Evolutionary conservation across 768 basidiomycete genomes (phyloP), one percentile per base, ranked within the genome.

Genomic region (Auriculariales sp.): DNA sequence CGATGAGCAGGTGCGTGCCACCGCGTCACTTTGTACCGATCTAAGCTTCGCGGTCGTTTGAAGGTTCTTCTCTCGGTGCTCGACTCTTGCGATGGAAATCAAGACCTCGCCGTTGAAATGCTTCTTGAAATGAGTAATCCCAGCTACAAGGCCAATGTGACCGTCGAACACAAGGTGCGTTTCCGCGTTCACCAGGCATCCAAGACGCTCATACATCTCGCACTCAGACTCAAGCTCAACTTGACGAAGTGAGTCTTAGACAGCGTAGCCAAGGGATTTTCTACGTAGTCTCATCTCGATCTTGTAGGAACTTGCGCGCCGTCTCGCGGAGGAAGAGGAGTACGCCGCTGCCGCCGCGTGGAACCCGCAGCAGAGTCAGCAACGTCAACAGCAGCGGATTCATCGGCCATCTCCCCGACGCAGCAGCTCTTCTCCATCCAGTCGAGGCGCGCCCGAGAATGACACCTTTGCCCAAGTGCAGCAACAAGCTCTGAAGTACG

Each of bases 71-170:
- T 14, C 3, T 79, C 78, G 6, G 81, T 92, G 0, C 68, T 92
- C 44, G 77, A 87, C 52, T 81, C 81, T 4, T 82, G 81, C 4
- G 59, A 68, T n/a, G 73, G 79, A 10, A 68, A 85, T 55, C 78
- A 87, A 54, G 85, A 85, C 53, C 72, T 71, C 27, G 88, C 88
- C 3, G 72, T 90, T 49, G 87, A 91, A 56, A 66, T 71, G 1
- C 69, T 92, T 7, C 73, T 92, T 5, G 82, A 80, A 9, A 90
- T 92, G 88, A 88, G 73, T 64, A 89, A 92, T 64, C 87, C 87
- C 1, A 71, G 79, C 5, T 89, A 83, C 58, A 44, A 44, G 39
- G 12, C 39, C 19, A 44, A 19, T 25, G n/a, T 19, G 35, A 44
- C 12, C 17, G 14, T 10, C 19, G 46, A 46, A 33, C 49, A 9